Base-by-base conservation (phyloP, 2,329 filamentous ascomycete genomes). In the Tolypocladium amazonense region DNA sequence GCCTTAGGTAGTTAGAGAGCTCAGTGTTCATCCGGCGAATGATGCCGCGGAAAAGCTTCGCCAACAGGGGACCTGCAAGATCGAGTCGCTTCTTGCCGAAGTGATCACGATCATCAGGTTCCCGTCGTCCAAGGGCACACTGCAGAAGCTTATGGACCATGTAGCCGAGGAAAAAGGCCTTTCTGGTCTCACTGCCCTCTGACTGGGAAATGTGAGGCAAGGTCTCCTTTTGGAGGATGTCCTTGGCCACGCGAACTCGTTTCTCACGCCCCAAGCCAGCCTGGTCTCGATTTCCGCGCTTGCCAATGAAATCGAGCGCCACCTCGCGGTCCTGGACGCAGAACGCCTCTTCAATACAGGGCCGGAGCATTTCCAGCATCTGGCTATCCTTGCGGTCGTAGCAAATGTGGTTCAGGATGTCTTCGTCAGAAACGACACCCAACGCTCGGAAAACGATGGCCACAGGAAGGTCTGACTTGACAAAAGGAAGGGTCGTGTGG, bases 61-160 rank as follows among this genome's bases (percentile, higher is more conserved):
- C 93, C 66, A 99, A 85, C 60, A 99, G 81, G 38, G 94, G 93
- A 64, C 94, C 94, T 60, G 94, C 93, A 68, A 99, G 82, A 78
- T 99, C 94, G 60, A 99, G 81, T 65, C 94, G 89, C 82, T 99
- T 99, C 83, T 97, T 97, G 69, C 94, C 94, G 70, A 99, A 97
- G 74, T 99, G 95, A 79, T 99, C 94, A 79, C 94, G 90, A 71
- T 99, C 94, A 70, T 99, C 94, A 33, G 92, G 91, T 71, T 97
- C 94, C 63, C 92, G 88, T 62, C 94, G 88, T 57, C 94, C 95
- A 56, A 99, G 82, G 59, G 92, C 90, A 71, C 92, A 96, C 74
- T 97, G 93, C 30, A 97, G 81, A 67, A 99, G 83, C 71, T 94
- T 89, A 75, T 99, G 93, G 55, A 97, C 90, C 93, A 99, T 99